Base-by-base conservation (phyloP, 83 land plant genomes). In the Picea engelmannii region DNA sequence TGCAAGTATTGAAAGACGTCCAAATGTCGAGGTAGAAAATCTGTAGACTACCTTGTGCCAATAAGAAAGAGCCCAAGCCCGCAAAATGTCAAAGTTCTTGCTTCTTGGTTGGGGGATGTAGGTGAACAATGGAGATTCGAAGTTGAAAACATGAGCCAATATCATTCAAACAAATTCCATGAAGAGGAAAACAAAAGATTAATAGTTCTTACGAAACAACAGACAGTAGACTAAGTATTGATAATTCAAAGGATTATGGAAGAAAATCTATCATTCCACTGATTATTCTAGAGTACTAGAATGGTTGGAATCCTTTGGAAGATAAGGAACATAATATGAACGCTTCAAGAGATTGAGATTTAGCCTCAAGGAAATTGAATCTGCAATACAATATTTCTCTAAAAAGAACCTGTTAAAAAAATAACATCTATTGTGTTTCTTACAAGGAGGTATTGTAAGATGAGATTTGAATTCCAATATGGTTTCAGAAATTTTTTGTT, bases 361-460 rank as follows among this genome's bases (percentile, higher is more conserved):
- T 86, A 89, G 90, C 74, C 75, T 95, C 23, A 93, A 97, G 49
- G 99, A 95, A 83, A 86, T 97, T 7, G 99, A 97, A 79, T 79
- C 87, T 6, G 96, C 98, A 11, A 95, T 98, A 11, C 96, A 95
- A 81, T 90, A 89, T 86, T 97, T 97, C 87, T 93, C 98, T 12
- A 92, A 93, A 62, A 86, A 84, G 58, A 93, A 93, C 76, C 80
- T 97, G 85, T 77, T 97, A 74, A 91, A 92, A 5, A 93, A 88
- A 87, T 35, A 91, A 89, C 80, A 86, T 73, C 68, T 91, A 83
- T 77, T 88, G 90, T 4, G 87, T 92, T 3, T 85, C 87, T 25
- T 92, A 93, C 64, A 95, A 88, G 76, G 99, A 96, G 38, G 79
- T 88, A 52, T 74, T 97, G 80, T 82, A 92, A 92, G 81, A 86